phyloP scores from a whole-genome alignment of 2,329 filamentous ascomycete genomes.

The Onygenales sp. region DNA sequence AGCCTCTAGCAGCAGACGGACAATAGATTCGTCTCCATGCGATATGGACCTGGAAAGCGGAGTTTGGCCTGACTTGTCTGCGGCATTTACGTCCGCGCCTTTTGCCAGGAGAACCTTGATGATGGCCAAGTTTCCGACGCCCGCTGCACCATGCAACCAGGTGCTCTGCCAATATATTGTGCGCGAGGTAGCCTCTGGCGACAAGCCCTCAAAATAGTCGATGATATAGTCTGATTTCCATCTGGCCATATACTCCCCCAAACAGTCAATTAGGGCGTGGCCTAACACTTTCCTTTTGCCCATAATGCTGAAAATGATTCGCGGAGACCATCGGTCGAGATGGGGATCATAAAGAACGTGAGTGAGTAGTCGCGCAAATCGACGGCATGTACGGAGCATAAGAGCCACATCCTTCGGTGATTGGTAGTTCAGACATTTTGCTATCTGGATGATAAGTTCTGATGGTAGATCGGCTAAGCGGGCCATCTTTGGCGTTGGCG shows the following conservation, averaged over 20 bases:
- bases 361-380: not conserved
- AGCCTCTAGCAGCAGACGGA: not conserved
- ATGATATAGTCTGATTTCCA: not conserved
- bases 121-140: not conserved
- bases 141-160: not conserved
- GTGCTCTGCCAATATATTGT: not conserved
- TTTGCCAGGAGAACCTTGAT: not conserved
- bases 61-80: not conserved
- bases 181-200: not conserved
- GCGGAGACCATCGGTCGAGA: too few species aligned
- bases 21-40: not conserved
- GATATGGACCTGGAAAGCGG: not conserved
- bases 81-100: not conserved
- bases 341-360: not conserved
- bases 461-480: not conserved
- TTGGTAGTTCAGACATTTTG: not conserved
- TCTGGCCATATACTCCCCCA: not conserved
- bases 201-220: not conserved
- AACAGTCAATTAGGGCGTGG: not conserved
- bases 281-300: too few species aligned
- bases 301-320: too few species aligned
- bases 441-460: not conserved
- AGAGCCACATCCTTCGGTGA: not conserved
- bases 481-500: too few species aligned
- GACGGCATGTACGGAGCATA: not conserved